Conservation (phyloP, 192 early-diverging fungal genomes). For the Entophlyctis luteolus region DNA sequence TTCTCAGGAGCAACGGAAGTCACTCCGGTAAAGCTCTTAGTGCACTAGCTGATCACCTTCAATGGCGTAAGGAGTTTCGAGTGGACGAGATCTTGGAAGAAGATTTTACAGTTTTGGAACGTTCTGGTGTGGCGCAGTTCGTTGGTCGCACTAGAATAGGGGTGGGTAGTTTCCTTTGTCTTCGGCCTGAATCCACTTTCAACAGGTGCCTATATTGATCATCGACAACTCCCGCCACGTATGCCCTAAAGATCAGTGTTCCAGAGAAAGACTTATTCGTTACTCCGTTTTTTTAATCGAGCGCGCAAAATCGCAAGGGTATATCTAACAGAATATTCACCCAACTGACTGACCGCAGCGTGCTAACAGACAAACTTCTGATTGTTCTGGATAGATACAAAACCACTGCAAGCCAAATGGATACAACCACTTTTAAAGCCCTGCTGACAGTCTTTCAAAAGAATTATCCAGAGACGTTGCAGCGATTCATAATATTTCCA, state of each 20-base stretch:
- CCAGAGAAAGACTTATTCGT: slow-evolving; percentile 11
- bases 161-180: background rate
- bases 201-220: slow-evolving; percentile 22
- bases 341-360: background rate
- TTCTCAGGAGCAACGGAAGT: slow-evolving; percentile 10
- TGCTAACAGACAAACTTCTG: slow-evolving; percentile 35
- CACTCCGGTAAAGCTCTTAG: slow-evolving; percentile 28
- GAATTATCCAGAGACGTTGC: slow-evolving; percentile 38
- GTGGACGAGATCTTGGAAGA: background rate
- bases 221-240: slow-evolving; percentile 20
- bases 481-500: slow-evolving; percentile 34
- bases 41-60: slow-evolving; percentile 18
- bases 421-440: slow-evolving; percentile 27
- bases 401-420: slow-evolving; percentile 16
- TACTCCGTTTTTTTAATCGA: slow-evolving; percentile 28
- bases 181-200: background rate
- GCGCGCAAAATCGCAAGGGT: slow-evolving; percentile 27
- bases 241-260: slow-evolving; percentile 16
- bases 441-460: slow-evolving; percentile 37
- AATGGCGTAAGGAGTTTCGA: slow-evolving; percentile 14
- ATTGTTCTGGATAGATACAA: slow-evolving; percentile 34
- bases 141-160: slow-evolving; percentile 20
- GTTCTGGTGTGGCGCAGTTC: slow-evolving; percentile 25
- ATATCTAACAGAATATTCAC: background rate
- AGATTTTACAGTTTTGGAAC: slow-evolving; percentile 31